Evolutionary conservation across 345 rosid species (phyloP).

Genomic region (Bruguiera parviflora): DNA sequence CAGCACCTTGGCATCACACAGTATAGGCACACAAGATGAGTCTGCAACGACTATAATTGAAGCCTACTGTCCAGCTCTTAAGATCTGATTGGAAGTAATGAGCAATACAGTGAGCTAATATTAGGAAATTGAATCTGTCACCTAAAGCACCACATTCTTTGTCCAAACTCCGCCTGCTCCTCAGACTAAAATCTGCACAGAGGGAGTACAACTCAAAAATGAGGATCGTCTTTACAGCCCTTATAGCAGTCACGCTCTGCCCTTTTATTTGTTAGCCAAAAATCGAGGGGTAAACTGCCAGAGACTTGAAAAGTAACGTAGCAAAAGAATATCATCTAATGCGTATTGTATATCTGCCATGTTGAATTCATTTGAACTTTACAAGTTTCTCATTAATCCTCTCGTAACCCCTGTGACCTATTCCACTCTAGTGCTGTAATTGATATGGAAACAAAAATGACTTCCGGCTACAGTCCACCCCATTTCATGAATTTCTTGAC

Average conservation of each 20-base stretch:
- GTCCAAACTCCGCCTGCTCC: no score
- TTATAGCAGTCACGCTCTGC: neutral
- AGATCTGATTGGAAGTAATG: no score
- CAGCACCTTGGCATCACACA: no score
- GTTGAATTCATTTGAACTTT: slow-evolving; percentile 12
- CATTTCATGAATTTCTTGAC: slow-evolving; percentile 79
- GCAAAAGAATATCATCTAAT: slow-evolving; percentile 28
- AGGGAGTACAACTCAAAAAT: no score
- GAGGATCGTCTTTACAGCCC: neutral
- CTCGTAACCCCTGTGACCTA: slow-evolving; percentile 30
- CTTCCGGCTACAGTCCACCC: slow-evolving; percentile 54
- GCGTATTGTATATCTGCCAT: slow-evolving; percentile 13
- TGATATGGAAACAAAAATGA: slow-evolving; percentile 32
- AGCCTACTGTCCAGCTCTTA: no score
- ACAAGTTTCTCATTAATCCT: slow-evolving; percentile 35
- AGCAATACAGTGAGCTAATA: no score
- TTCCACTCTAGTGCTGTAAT: slow-evolving; percentile 19
- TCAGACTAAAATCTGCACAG: no score
- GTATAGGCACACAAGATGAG: no score
- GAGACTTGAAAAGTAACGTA: slow-evolving; percentile 10
- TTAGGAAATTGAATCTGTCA: no score
- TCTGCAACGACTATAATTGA: no score
- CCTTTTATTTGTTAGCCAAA: slow-evolving; percentile 14
- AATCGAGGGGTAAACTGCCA: slow-evolving; percentile 24
- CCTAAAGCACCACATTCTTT: no score